A percentile compares a stretch with the other conserved stretches of the same genome.
phyloP scores from a whole-genome alignment of 352 stramenopile genomes.

The Globisporangium solare region DNA sequence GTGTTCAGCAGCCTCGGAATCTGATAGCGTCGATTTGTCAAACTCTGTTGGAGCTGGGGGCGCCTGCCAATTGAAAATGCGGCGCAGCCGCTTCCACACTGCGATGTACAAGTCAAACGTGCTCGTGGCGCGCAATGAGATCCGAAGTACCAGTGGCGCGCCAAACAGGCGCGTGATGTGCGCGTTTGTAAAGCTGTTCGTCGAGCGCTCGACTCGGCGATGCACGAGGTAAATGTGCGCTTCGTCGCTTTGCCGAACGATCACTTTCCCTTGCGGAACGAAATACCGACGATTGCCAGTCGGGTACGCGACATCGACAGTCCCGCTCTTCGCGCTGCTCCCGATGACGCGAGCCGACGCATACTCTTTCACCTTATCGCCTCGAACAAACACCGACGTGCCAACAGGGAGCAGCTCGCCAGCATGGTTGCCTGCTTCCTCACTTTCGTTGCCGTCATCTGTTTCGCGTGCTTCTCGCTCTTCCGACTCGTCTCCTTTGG shows the following conservation, averaged over 20 bases:
- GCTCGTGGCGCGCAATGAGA: conserved; percentile 62
- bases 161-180: conserved; percentile 80
- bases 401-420: conserved; percentile 32
- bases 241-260: conserved; percentile 41
- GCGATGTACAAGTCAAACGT: conserved; percentile 74
- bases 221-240: conserved; percentile 82
- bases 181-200: conserved; percentile 75
- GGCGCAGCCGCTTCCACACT: conserved; percentile 69
- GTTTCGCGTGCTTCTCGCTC: not conserved
- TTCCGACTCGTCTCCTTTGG: not conserved
- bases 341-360: conserved; percentile 63
- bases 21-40: not conserved
- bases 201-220: conserved; percentile 75
- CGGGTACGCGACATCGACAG: conserved; percentile 64
- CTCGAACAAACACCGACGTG: conserved; percentile 54
- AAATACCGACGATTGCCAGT: conserved; percentile 57
- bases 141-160: conserved; percentile 58
- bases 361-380: conserved; percentile 61
- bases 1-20: too few relatives aligned
- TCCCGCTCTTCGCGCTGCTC: conserved; percentile 46
- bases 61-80: conserved; percentile 83
- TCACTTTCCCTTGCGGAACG: conserved; percentile 51
- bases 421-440: not conserved
- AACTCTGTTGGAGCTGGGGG: conserved; percentile 34
- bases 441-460: not conserved